Evolutionary conservation across 2,329 filamentous ascomycete species (phyloP).

Genomic region (Cadophora malorum): DNA sequence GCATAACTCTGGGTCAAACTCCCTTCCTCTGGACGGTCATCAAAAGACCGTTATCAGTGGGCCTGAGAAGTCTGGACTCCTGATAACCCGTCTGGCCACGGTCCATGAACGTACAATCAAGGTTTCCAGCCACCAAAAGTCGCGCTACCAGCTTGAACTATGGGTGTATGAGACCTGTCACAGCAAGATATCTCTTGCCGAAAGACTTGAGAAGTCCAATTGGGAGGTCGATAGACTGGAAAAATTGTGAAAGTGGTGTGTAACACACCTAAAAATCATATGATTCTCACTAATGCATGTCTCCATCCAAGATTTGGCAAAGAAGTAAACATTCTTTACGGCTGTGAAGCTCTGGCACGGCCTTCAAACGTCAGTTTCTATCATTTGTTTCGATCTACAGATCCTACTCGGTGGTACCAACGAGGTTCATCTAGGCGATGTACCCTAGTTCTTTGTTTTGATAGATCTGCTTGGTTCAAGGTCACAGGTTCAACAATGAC

Average conservation of each 20-base stretch:
- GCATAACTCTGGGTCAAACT: background rate
- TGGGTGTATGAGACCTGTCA: constrained; percentile 4
- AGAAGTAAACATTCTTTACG: too few species aligned
- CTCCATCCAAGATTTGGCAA: background rate
- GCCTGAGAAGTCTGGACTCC: background rate
- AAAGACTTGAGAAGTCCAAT: constrained; percentile 20
- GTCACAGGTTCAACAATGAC: background rate
- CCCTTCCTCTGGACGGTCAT: background rate
- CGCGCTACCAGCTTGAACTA: background rate
- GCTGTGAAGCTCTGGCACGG: background rate
- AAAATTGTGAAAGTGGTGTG: constrained; percentile 4
- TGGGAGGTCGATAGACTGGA: constrained; percentile 6
- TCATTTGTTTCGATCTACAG: background rate
- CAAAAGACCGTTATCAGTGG: background rate
- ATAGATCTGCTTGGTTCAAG: background rate
- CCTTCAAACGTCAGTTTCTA: background rate
- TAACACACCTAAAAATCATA: background rate
- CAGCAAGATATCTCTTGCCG: background rate
- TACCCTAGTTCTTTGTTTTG: background rate
- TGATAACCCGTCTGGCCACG: background rate
- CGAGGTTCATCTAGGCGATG: background rate
- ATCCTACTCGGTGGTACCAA: too few species aligned
- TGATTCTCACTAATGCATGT: background rate
- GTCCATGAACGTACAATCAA: background rate
- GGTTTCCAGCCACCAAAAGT: background rate